Evolutionary conservation across 179 eudicot genomes (phyloP), one percentile per base, ranked within the genome.

Genomic region (Sideroxylon spinosum): DNA sequence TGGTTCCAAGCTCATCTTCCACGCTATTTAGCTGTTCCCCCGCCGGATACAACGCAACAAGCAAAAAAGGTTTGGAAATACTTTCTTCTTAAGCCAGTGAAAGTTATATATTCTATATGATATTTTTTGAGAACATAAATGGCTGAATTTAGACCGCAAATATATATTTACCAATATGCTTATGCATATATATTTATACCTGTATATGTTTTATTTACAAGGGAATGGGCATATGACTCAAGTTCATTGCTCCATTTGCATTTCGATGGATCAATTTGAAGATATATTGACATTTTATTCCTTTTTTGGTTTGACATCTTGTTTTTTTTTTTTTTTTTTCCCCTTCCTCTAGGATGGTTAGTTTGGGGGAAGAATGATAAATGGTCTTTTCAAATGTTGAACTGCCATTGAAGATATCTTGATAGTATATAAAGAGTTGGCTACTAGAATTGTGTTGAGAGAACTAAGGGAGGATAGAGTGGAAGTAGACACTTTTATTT

Each of bases 1-100:
- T 96, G 99, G 98, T 96, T 96, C 74, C 94, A 89, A 86, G 91
- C 92, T 84, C 94, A 88, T 88, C 93, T 96, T 78, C 98, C 99
- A 9, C 96, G 96, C 66, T 94, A 96, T 82, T 85, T 96, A 74
- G 94, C 97, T 37, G 98, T 92, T 62, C 93, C 99, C 72, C 98
- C 98, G 61, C 97, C 93, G 12, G 94, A 96, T 88, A 85, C 98
- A 72, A 76, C 82, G 84, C 98, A 94, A 78, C 99, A 92, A 78
- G 98, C 93, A 50, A 90, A 89, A 85, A 94, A 93, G 97, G 98
- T 90, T 50, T 50, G 64, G 81, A 69, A 52, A 67, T 50, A 52
- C 70, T 72, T 52, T 0, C 56, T 79, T 17, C 50, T 8, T 11
- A 1, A 62, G 78, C 68, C 67, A 46, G 62, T 44, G 23, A 46